Base-by-base conservation (phyloP, 495 filamentous ascomycete species). In the Aspergillus biplanus region DNA sequence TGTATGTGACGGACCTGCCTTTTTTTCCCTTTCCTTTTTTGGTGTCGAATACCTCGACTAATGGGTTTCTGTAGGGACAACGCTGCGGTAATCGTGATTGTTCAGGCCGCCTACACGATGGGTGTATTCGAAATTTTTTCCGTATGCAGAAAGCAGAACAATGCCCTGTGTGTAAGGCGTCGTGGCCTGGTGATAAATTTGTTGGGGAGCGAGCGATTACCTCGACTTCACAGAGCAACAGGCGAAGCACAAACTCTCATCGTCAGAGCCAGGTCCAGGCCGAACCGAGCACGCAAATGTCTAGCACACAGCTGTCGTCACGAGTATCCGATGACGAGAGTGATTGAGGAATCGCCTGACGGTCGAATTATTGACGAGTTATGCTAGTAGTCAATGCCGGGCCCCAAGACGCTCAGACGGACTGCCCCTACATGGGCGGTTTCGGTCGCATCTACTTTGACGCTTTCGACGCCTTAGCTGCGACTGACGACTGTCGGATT, bases 181-280 rank as follows among this genome's bases (percentile, higher is more conserved):
- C 78, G 1, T 98, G 95, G 95, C 81, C 79, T 9, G 92, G 91
- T 5, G 75, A 87, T 39, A 81, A 86, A 52, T 91, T 83, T 62
- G 95, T 98, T 4, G 95, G 96, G 0, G 92, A 97, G 78, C 82
- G 85, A 68, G 94, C 91, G 0, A 83, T 83, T 21, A 74, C 70
- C 21, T 68, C 71, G 11, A 69, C 74, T 21, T 33, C 62, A 57
- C 71, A 70, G 58, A 70, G 68, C 18, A 76, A 56, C 57, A 72
- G 73, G 58, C 69, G 77, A 58, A 77, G 72, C 33, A 64, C 52
- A 6, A 70, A 68, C 58, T 58, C 50, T 4, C 69, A 66, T 52
- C 67, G 56, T 7, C 50, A 34, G 21, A 7, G n/a, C 11, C 39
- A 70, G 60, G 21, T 2, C 12, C 58, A 31, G 9, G 52, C 56